Percentiles rank a stretch among this genome's conserved stretches.
Evolutionary conservation across 2,329 filamentous ascomycete genomes (phyloP).

Genomic region (Phaeosphaeriaceae sp.): DNA sequence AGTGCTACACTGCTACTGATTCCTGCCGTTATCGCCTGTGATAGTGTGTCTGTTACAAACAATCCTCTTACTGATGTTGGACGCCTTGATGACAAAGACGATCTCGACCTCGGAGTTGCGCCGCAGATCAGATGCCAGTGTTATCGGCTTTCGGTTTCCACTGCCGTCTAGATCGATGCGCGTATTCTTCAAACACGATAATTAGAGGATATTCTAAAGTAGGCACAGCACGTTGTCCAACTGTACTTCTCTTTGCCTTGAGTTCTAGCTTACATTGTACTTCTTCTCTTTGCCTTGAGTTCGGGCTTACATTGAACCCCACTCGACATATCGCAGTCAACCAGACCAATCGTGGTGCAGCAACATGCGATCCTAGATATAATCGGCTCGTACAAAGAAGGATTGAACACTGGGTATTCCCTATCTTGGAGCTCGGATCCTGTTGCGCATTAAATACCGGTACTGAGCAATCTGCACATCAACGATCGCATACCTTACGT

Average conservation of each 20-base stretch:
- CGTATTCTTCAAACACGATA: not conserved
- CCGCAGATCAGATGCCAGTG: too few species aligned
- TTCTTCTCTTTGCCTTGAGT: not conserved
- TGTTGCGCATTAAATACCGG: too few species aligned
- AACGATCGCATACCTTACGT: not conserved
- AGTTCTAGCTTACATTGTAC: not conserved
- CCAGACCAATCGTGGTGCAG: not conserved
- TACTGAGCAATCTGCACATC: not conserved
- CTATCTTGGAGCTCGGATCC: too few species aligned
- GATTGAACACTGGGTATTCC: not conserved
- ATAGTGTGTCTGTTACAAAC: not conserved
- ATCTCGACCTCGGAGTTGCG: not conserved
- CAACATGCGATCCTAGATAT: not conserved
- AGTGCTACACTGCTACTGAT: not conserved
- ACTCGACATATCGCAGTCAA: not conserved
- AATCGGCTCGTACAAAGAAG: not conserved
- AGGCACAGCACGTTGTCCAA: not conserved
- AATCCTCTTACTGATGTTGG: not conserved
- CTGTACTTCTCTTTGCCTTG: not conserved
- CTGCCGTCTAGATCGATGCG: too few species aligned
- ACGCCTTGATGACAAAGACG: slow-evolving; percentile 8
- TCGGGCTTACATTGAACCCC: not conserved
- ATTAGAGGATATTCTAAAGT: not conserved
- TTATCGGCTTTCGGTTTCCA: too few species aligned
- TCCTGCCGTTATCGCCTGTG: not conserved